A percentile compares a stretch with the other conserved stretches of the same genome.
phyloP scores from a whole-genome alignment of 2,329 filamentous ascomycete genomes.

The Ambrosiella cleistominuta region DNA sequence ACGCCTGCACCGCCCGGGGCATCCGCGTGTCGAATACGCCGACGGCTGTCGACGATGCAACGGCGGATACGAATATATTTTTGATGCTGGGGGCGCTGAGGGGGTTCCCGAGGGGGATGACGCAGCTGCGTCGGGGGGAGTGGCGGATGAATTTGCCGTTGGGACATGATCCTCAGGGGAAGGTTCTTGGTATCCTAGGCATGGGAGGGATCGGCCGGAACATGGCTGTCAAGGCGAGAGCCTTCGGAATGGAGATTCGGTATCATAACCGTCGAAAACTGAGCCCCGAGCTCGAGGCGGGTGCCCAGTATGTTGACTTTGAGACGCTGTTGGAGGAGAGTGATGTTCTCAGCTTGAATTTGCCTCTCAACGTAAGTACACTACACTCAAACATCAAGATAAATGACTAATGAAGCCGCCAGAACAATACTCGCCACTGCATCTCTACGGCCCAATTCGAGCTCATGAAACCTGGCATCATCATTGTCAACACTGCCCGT shows the following conservation, averaged over 20 bases:
- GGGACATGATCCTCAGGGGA: slow-evolving; percentile 64
- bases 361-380: slow-evolving; percentile 56
- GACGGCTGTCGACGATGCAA: slow-evolving; percentile 65
- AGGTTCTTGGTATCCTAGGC: slow-evolving; percentile 62
- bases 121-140: slow-evolving; percentile 43
- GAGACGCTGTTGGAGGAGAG: slow-evolving; percentile 52
- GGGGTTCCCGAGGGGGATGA: slow-evolving; percentile 51
- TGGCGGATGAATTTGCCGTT: slow-evolving; percentile 48
- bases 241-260: slow-evolving; percentile 57
- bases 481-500: slow-evolving; percentile 69
- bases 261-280: slow-evolving; percentile 58
- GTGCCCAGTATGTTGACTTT: slow-evolving; percentile 52
- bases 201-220: slow-evolving; percentile 78
- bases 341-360: slow-evolving; percentile 64
- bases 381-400: background rate
- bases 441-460: slow-evolving; percentile 54
- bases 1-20: slow-evolving; percentile 47
- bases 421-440: slow-evolving; percentile 53
- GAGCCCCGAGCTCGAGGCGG: slow-evolving; percentile 34
- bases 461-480: slow-evolving; percentile 60
- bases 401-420: background rate
- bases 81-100: slow-evolving; percentile 65
- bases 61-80: slow-evolving; percentile 66
- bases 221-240: slow-evolving; percentile 54
- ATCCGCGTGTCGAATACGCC: slow-evolving; percentile 67